A percentile compares a stretch with the other conserved stretches of the same genome.
Conservation (phyloP, 345 rosid genomes). For the Anastatica hierochuntica region DNA sequence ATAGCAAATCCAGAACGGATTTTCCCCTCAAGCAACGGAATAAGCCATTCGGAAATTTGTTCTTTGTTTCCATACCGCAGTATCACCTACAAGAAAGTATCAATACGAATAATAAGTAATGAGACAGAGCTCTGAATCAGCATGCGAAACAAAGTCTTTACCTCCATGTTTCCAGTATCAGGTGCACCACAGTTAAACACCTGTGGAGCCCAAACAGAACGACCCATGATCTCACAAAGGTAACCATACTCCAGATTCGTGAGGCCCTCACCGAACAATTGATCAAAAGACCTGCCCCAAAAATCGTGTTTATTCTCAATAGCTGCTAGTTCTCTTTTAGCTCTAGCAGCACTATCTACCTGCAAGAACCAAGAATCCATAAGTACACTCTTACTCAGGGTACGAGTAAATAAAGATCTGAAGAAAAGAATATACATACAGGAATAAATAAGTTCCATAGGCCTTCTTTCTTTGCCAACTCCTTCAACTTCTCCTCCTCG, state of each 20-base stretch:
- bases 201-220: conserved; percentile 93
- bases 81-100: conserved; percentile 43
- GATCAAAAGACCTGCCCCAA: conserved; percentile 27
- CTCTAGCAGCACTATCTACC: conserved; percentile 86
- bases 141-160: no score
- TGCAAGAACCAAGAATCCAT: conserved; percentile 31
- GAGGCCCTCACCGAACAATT: conserved; percentile 77
- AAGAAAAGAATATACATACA: conserved; percentile 33
- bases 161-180: conserved; percentile 99
- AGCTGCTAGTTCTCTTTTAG: conserved; percentile 45
- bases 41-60: conserved; percentile 75
- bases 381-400: background rate
- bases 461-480: conserved; percentile 80
- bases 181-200: conserved; percentile 95
- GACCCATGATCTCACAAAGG: conserved; percentile 98
- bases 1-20: conserved; percentile 97
- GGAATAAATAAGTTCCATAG: conserved; percentile 92
- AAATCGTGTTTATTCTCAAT: conserved; percentile 26
- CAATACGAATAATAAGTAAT: background rate
- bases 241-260: conserved; percentile 93
- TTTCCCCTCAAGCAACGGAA: conserved; percentile 86
- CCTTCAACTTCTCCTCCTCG: conserved; percentile 81
- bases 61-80: conserved; percentile 86
- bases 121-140: no score
- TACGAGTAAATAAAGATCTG: conserved; percentile 3